These are phyloP conservation scores for Penicillium steckii DNA, from an alignment of 495 filamentous ascomycete genomes.

Conservation along the genomic window DNA sequence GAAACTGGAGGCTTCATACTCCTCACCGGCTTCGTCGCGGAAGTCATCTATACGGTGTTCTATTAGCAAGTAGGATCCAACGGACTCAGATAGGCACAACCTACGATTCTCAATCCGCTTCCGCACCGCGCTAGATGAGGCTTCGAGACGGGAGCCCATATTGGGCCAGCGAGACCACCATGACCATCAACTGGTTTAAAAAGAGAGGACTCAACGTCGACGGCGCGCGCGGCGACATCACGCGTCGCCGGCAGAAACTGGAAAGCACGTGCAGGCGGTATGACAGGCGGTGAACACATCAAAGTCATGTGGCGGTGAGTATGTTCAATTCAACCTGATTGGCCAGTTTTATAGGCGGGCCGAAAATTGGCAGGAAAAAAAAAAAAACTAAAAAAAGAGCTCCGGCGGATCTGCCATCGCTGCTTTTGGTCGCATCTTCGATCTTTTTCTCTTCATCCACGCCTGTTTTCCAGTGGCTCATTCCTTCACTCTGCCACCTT, in stretches of 20 bases:
- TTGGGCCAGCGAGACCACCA: slow-evolving; percentile 29
- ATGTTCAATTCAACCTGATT: slow-evolving; percentile 8
- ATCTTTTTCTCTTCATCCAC: slow-evolving; percentile 27
- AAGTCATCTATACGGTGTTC: slow-evolving; percentile 48
- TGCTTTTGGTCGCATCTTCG: slow-evolving; percentile 25
- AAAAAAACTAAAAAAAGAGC: slow-evolving; percentile 28
- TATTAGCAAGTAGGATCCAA: slow-evolving; percentile 11
- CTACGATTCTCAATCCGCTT: slow-evolving; percentile 77
- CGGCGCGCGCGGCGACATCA: slow-evolving; percentile 14
- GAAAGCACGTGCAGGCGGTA: slow-evolving; percentile 19
- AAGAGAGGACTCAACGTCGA: background rate
- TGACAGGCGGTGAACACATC: slow-evolving; percentile 15
- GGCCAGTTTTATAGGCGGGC: slow-evolving; percentile 2
- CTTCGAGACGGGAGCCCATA: slow-evolving; percentile 80
- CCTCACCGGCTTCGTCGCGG: slow-evolving; percentile 76
- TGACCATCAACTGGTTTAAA: slow-evolving; percentile 16
- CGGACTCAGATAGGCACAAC: slow-evolving; percentile 8
- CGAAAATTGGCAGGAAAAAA: slow-evolving; percentile 23
- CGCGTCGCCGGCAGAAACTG: slow-evolving; percentile 22
- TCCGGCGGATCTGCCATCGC: slow-evolving; percentile 20
- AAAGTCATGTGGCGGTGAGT: slow-evolving; percentile 24
- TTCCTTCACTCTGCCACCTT: slow-evolving; percentile 17
- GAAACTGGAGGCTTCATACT: slow-evolving; percentile 84
- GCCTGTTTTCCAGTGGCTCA: slow-evolving; percentile 26
- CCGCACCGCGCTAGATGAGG: slow-evolving; percentile 71